phyloP scores from a whole-genome alignment of 192 early-diverging fungal genomes.

The Dissophora globulifera region DNA sequence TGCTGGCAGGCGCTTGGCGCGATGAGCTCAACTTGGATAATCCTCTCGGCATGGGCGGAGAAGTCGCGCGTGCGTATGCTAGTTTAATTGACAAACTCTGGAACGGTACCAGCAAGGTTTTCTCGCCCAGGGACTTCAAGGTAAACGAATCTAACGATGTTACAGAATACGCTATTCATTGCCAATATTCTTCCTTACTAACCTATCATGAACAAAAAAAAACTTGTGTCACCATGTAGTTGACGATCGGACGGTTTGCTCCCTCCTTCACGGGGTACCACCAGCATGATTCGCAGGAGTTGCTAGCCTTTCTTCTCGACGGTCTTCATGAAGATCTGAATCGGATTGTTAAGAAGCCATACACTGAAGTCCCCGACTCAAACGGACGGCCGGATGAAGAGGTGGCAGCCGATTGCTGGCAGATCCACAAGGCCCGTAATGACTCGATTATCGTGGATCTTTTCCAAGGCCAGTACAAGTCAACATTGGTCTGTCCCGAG shows the following conservation, averaged over 20 bases:
- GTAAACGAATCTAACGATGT: constrained; percentile 8
- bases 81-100: constrained; percentile 72
- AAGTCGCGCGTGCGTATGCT: constrained; percentile 77
- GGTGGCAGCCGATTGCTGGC: constrained; percentile 60
- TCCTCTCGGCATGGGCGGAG: constrained; percentile 79
- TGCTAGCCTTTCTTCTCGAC: constrained; percentile 89
- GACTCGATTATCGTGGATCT: constrained; percentile 90
- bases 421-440: constrained; percentile 79
- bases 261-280: constrained; percentile 84
- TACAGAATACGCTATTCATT: not conserved
- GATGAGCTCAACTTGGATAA: constrained; percentile 76
- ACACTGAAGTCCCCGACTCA: constrained; percentile 44
- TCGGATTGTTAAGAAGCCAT: constrained; percentile 63
- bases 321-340: constrained; percentile 94
- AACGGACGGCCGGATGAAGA: constrained; percentile 55
- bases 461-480: constrained; percentile 88
- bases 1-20: constrained; percentile 66
- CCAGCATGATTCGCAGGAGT: constrained; percentile 98
- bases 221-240: constrained; percentile 4
- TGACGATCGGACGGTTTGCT: constrained; percentile 74
- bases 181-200: not conserved
- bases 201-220: too few species aligned
- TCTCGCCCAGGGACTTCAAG: constrained; percentile 86
- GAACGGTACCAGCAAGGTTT: constrained; percentile 58
- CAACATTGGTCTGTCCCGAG: constrained; percentile 72